Evolutionary conservation across 305 asterid genomes (phyloP).

Genomic region (Withania somnifera): DNA sequence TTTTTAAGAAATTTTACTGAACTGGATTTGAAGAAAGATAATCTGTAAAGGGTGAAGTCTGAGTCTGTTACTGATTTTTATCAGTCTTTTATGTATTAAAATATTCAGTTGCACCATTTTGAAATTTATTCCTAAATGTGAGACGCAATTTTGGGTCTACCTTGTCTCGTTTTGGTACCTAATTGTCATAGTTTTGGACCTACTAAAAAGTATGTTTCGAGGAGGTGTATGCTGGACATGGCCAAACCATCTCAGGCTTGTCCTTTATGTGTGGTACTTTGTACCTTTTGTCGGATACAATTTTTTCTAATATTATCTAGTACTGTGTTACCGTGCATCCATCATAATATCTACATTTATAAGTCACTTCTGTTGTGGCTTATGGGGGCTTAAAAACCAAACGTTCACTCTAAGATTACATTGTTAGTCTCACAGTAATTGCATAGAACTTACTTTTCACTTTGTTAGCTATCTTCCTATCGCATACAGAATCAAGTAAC

Average conservation of each 20-base stretch:
- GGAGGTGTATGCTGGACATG: background rate
- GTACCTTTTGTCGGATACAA: background rate
- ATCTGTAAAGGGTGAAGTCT: background rate
- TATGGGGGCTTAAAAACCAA: background rate
- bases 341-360: background rate
- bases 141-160: background rate
- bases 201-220: background rate
- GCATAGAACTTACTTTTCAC: background rate
- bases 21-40: background rate
- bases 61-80: background rate
- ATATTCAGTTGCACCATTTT: background rate
- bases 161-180: background rate
- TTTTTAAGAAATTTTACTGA: background rate
- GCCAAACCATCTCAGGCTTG: background rate
- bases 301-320: background rate
- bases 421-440: background rate
- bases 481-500: background rate
- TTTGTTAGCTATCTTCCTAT: background rate
- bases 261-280: background rate
- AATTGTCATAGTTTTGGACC: background rate
- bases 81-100: background rate
- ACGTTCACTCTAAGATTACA: background rate
- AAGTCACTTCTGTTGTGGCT: background rate
- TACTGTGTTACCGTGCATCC: background rate
- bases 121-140: background rate